Base-by-base conservation (phyloP, 345 rosid species). In the Euphorbia peplus region DNA sequence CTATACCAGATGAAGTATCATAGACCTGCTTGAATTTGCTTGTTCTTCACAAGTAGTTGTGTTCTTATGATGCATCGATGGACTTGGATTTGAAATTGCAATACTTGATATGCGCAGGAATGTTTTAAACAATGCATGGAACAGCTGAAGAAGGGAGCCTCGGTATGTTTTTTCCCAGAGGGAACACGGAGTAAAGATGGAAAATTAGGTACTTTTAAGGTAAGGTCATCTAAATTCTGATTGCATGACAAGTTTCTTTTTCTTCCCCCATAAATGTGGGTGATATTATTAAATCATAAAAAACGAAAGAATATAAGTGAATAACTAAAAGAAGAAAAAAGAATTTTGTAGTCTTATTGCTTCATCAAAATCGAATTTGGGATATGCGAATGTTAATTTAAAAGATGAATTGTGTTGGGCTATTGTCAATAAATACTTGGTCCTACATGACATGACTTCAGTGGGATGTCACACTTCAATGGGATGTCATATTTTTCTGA, bases 151-250 rank as follows among this genome's bases (percentile, higher is more conserved):
- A 88, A 90, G 70, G 98, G 98, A 55, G 86, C 87, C 64, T 88
- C 96, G 18, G 92, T 95, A 58, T 83, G 77, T 76, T 85, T 95
- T 86, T 95, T 91, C 64, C 99, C 98, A 0, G 99, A 90, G 79
- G 99, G 98, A 73, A 95, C 99, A 32, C 86, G 96, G 59, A 88
- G 93, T 79, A 95, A 79, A 71, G 98, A 91, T 70, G 97, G 96
- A 39, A 88, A 76, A 55, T 74, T 95, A 75, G 85, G 97, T 70
- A 65, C 79, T 74, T 95, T 95, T 76, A 95, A 91, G 99, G 99
- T 95, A 79, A 80, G 74, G 35, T 57, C 28, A 37, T 74, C 47
- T 28, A 22, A 19, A 22, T 63, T 63, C 35, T 22, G 11, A 25
- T 3, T 51, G 21, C 22, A 16, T 52, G 35, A 19, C 22, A 13